Base-by-base conservation (phyloP, 805 yeast species). In the Ogataea haglerorum region DNA sequence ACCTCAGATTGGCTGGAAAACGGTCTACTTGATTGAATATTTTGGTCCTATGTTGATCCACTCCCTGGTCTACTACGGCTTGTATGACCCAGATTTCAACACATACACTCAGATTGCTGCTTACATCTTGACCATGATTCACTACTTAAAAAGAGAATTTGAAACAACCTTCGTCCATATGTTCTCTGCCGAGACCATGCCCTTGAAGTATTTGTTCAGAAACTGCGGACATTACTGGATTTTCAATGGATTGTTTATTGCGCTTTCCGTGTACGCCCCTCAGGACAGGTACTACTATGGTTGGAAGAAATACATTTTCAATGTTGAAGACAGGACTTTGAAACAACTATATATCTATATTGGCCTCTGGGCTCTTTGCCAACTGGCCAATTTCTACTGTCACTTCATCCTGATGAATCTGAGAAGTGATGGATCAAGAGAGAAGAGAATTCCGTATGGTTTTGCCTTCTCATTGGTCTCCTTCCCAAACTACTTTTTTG, bases 401-500 rank as follows among this genome's bases (percentile, higher is more conserved):
- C 99, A 93, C 63, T 54, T 74, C 42, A 79, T 76, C 41, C 75
- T 93, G 60, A 71, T 80, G 51, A 54, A 65, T 21, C 65, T 85
- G 49, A 73, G 93, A 53, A 55, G 72, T 4, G 72, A 67, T 30
- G 78, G 77, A 30, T 67, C 77, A 36, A 78, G 72, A 42, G 80
- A 73, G 43, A 82, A 82, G 49, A 74, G 68, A 35, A 82, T 85
- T 52, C 95, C 98, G 16, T 71, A 72, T 46, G 96, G 96, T 14
- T 95, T 86, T 53, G 85, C 91, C 8, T 93, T 93, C 59, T 72
- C 77, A 45, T 64, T 71, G 43, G 85, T 90, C 25, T 80, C 93
- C n/a, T 85, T 88, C 63, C 99, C 99, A 51, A 93, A 93, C 68
- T 93, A 93, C 64, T 83, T 88, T 52, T 91, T 89, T 61, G 99